Base-by-base conservation (phyloP, 2,329 filamentous ascomycete genomes). In the Diaporthe sp. region DNA sequence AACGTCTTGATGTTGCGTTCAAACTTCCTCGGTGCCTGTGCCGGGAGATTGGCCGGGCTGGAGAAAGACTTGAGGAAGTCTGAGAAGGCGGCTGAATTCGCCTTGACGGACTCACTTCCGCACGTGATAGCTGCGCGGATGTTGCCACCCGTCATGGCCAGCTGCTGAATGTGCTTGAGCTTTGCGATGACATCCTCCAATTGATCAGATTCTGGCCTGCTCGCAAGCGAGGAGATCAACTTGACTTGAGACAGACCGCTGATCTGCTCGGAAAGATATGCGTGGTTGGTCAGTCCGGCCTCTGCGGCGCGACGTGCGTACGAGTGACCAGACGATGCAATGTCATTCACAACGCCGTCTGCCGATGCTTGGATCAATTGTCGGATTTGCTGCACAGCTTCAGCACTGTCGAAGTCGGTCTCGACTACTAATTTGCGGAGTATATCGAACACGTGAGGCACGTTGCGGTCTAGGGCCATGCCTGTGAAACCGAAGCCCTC, bases 231-330 rank as follows among this genome's bases (percentile, higher is more conserved):
- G 0, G 95, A 94, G 42, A 95, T 93, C 47, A 97, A 89, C 83
- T 97, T 94, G 68, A 98, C 91, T 82, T 99, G 97, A 0, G 95
- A 93, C 72, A 99, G 87, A n/a, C 97, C 97, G 69, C 91, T 90
- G n/a, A 96, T 93, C 83, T 97, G 94, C 85, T 98, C 95, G 77
- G 90, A 90, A 54, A 96, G 85, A 82, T 91, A 92, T 2, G 93
- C 93, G 75, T 92, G 90, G 22, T 90, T 89, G 1, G 94, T 94
- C 57, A 98, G 86, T 2, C 92, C 92, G 35, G 96, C 92, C 81
- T 97, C 93, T 0, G 97, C 95, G 79, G 93, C 95, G 64, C 93
- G 92, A 79, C 95, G 92, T 6, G 97, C 97, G 82, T 93, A 99
- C 0, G 92, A 90, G 81, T 99, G 96, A 0, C 97, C 97, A 22